Percentiles rank a stretch among this genome's conserved stretches.
Conservation (phyloP, 2,329 filamentous ascomycete species). For the Trichoderma oligosporum region DNA sequence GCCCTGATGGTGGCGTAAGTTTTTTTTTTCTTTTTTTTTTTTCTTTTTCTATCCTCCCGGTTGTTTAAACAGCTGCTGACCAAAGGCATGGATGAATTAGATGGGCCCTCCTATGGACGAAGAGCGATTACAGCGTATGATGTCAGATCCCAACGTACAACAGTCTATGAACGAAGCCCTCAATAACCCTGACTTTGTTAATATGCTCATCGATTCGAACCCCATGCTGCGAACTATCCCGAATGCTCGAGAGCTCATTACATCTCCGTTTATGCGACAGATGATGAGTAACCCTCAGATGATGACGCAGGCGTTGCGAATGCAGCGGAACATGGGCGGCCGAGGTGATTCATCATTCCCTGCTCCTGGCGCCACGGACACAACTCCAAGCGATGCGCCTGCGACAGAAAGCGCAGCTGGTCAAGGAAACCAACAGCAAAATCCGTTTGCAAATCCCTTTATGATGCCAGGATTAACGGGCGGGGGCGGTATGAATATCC, state of each 20-base stretch:
- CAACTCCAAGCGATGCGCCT: conserved; percentile 57
- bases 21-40: background rate
- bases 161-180: conserved; percentile 91
- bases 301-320: conserved; percentile 74
- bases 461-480: conserved; percentile 28
- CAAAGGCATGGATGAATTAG: too few relatives aligned
- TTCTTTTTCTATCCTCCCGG: background rate
- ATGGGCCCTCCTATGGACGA: conserved; percentile 84
- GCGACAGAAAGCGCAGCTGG: conserved; percentile 24
- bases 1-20: conserved; percentile 89
- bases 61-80: too few relatives aligned
- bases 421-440: conserved; percentile 26
- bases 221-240: conserved; percentile 74
- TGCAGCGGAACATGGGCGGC: conserved; percentile 68
- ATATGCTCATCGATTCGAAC: conserved; percentile 91
- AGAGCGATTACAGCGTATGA: conserved; percentile 77
- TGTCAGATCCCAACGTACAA: conserved; percentile 82
- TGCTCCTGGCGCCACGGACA: conserved; percentile 87
- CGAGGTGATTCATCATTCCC: conserved; percentile 65
- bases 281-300: conserved; percentile 92
- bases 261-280: conserved; percentile 80
- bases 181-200: conserved; percentile 89
- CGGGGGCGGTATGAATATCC: conserved; percentile 23
- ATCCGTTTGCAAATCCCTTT: conserved; percentile 43
- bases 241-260: conserved; percentile 76